Percentiles rank a stretch among this genome's conserved stretches.
Conservation (phyloP, 768 basidiomycete genomes). For the Coprinopsis marcescibilis region DNA sequence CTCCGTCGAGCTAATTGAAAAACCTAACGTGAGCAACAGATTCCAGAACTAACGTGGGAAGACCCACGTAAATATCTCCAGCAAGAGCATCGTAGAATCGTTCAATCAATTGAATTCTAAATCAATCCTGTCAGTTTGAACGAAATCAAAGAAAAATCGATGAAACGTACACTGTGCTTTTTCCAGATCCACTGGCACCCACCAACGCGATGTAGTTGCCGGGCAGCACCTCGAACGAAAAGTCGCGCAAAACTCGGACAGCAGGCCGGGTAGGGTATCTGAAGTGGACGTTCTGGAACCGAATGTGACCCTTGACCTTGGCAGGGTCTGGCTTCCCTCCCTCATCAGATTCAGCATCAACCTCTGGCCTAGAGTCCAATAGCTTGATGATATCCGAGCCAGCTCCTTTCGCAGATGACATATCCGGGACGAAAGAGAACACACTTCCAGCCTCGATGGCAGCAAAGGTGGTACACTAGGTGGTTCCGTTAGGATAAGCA, state of each 20-base stretch:
- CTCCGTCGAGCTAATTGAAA: constrained; percentile 47
- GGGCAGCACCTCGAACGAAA: constrained; percentile 56
- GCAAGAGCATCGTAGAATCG: constrained; percentile 73
- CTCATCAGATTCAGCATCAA: constrained; percentile 59
- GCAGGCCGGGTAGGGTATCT: constrained; percentile 75
- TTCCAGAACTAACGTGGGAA: neutral
- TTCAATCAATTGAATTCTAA: constrained; percentile 64
- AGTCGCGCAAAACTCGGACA: constrained; percentile 64
- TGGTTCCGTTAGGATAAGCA: constrained; percentile 60
- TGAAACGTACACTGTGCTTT: too few relatives aligned
- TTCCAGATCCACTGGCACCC: constrained; percentile 62
- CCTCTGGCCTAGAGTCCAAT: constrained; percentile 58
- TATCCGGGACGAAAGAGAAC: constrained; percentile 62
- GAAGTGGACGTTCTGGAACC: constrained; percentile 70
- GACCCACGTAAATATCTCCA: constrained; percentile 44
- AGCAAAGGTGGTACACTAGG: constrained; percentile 77
- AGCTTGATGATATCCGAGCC: constrained; percentile 62
- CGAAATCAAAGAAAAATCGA: constrained; percentile 9
- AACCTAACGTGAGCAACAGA: neutral
- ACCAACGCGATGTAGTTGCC: constrained; percentile 70
- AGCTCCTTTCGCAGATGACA: constrained; percentile 67
- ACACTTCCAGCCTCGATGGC: constrained; percentile 75
- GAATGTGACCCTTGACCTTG: constrained; percentile 46
- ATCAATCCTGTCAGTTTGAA: too few relatives aligned
- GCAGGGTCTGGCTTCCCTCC: constrained; percentile 40